Conservation (phyloP, 768 basidiomycete species). For the Rhodotorula babjevae region DNA sequence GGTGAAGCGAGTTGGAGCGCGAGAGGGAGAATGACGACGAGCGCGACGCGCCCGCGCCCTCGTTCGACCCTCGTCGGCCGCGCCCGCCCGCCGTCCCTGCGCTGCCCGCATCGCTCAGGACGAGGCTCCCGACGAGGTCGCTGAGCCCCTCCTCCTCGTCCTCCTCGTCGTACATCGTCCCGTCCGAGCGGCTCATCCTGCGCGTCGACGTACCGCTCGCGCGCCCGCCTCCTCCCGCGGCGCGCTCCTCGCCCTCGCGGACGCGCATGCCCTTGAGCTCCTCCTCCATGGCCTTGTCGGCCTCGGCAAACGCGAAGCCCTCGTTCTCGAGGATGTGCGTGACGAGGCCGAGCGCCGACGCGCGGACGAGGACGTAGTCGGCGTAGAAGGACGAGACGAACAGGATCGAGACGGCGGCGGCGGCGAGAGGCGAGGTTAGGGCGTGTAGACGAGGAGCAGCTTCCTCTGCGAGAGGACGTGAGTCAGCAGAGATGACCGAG, state of each 20-base stretch:
- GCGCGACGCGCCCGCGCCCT: not conserved
- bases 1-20: not conserved
- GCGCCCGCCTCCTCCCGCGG: not conserved
- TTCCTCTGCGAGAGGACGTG: conserved; percentile 43
- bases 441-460: conserved; percentile 70
- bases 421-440: conserved; percentile 68
- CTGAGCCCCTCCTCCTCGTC: not conserved
- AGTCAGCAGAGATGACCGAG: conserved; percentile 49
- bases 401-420: conserved; percentile 71
- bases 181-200: not conserved
- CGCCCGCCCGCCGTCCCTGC: not conserved
- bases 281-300: conserved; percentile 3
- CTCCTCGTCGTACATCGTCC: not conserved
- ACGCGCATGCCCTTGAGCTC: not conserved
- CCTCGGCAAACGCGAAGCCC: conserved; percentile 53
- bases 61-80: not conserved
- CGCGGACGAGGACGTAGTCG: conserved; percentile 68
- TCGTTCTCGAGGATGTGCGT: conserved; percentile 58
- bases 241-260: conserved; percentile 2
- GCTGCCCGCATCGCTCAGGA: conserved; percentile 4
- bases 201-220: not conserved
- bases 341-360: conserved; percentile 58
- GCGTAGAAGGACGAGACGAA: conserved; percentile 79
- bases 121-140: conserved; percentile 1
- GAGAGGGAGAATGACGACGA: not conserved